Evolutionary conservation across 345 rosid species (phyloP), one percentile per base, ranked within the genome.

Genomic region (Brassica napus): DNA sequence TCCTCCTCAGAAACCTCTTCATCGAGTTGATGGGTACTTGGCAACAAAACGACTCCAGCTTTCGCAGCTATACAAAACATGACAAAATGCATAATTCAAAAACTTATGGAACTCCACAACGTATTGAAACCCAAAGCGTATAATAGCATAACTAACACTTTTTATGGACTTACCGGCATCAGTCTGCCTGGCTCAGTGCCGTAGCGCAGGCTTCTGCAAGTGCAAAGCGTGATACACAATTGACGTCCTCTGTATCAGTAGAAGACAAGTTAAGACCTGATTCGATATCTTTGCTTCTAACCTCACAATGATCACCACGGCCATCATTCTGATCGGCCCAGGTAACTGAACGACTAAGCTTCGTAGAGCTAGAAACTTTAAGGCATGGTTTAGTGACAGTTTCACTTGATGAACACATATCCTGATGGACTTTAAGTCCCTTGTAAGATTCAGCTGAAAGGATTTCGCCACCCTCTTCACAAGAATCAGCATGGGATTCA

Each of bases 161-260:
- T 78, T 44, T 28, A 69, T 65, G 21, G 42, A 80, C 85, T 57
- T 86, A 94, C 98, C 84, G 24, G 91, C 89, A 80, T 89, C 87
- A 18, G 18, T 18, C 18, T 18, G 97, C 95, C 82, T 82, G 82
- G 83, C 87, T 89, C 82, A 92, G 83, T 28, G 97, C 95, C 77
- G 60, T 26, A 54, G 91, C 97, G 75, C 91, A 90, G 58, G 92
- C 91, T 85, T 90, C 98, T 5, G 98, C 98, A 61, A 94, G 91
- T 42, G 81, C 84, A 66, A 86, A 74, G 39, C 81, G 84, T 74
- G 88, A 68, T 44, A 28, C 30, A 28, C 30, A 3, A 1, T 28
- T 28, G 4, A 73, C 86, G 68, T 65, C 87, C 57, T 76, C 85
- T 24, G 39, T 66, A 69, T 65, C 79, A 37, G 30, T 28, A 28